Evolutionary conservation across 2,329 filamentous ascomycete species (phyloP).

Genomic region (Fonsecaea pugnacius): DNA sequence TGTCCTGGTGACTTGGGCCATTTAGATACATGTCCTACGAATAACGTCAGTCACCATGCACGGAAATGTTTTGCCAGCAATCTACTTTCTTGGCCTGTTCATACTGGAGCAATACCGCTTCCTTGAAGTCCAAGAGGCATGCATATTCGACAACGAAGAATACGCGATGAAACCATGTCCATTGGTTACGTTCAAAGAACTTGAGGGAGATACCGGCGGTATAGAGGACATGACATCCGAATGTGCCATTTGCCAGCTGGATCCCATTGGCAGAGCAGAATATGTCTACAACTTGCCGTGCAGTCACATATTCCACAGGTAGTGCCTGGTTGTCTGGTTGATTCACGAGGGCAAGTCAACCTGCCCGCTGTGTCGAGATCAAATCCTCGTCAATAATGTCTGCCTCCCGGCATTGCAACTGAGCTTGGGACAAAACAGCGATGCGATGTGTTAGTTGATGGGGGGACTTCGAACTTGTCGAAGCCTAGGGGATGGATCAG

Average conservation of each 20-base stretch:
- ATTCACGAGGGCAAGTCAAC: neutral
- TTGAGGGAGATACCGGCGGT: neutral
- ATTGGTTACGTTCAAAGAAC: neutral
- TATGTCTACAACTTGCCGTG: constrained; percentile 18
- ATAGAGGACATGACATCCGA: constrained; percentile 8
- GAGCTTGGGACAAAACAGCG: neutral
- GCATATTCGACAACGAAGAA: constrained; percentile 15
- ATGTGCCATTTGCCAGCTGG: constrained; percentile 24
- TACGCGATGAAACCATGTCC: constrained; percentile 14
- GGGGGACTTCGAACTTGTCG: neutral
- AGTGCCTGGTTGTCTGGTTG: constrained; percentile 20
- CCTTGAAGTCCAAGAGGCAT: constrained; percentile 23
- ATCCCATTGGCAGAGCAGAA: constrained; percentile 17
- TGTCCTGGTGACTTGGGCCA: constrained; percentile 19
- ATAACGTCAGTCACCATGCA: constrained; percentile 11
- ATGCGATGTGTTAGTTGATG: neutral
- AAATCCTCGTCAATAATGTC: constrained; percentile 9
- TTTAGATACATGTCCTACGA: constrained; percentile 26
- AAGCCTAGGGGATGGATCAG: neutral
- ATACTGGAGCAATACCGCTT: constrained; percentile 23
- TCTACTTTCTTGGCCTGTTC: constrained; percentile 24
- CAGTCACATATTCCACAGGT: constrained; percentile 23
- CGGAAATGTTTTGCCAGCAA: constrained; percentile 14
- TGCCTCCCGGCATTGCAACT: neutral
- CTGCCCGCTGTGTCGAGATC: constrained; percentile 20